Evolutionary conservation across 768 basidiomycete genomes (phyloP).

Genomic region (Suillus cothurnatus): DNA sequence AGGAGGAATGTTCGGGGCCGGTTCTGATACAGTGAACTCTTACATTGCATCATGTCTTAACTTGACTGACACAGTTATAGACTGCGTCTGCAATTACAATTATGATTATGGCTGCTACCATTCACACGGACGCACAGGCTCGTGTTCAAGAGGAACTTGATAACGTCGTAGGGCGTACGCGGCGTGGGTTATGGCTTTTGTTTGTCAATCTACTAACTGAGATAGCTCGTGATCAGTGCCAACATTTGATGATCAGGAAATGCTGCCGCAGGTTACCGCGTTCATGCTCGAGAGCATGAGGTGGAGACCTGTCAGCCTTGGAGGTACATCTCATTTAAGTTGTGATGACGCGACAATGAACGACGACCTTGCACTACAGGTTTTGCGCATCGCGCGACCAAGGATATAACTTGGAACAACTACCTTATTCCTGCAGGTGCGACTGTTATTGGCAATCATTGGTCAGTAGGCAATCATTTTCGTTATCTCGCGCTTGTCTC

Average conservation of each 20-base stretch:
- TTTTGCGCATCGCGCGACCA: slow-evolving; percentile 62
- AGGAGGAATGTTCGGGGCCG: slow-evolving; percentile 46
- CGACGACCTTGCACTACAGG: slow-evolving; percentile 36
- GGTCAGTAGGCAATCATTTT: slow-evolving; percentile 24
- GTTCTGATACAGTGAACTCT: slow-evolving; percentile 39
- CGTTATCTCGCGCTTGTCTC: not conserved
- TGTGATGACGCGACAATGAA: not conserved
- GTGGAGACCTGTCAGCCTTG: slow-evolving; percentile 39
- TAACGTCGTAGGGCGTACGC: slow-evolving; percentile 44
- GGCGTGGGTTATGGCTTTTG: slow-evolving; percentile 15
- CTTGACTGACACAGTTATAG: slow-evolving; percentile 18
- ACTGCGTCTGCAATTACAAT: slow-evolving; percentile 52
- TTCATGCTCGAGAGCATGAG: slow-evolving; percentile 39
- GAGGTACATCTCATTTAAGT: slow-evolving; percentile 22
- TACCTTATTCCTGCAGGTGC: slow-evolving; percentile 45
- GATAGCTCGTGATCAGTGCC: slow-evolving; percentile 30
- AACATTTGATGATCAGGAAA: slow-evolving; percentile 35
- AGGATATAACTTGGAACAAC: slow-evolving; percentile 46
- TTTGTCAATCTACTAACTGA: not conserved
- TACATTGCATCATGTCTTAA: not conserved
- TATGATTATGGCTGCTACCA: slow-evolving; percentile 55
- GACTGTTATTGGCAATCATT: slow-evolving; percentile 40
- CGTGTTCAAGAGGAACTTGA: slow-evolving; percentile 58
- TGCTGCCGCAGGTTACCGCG: slow-evolving; percentile 37
- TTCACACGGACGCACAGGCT: slow-evolving; percentile 50